Conservation (phyloP, 306 rosid genomes). For the Pterocarpus santalinus region DNA sequence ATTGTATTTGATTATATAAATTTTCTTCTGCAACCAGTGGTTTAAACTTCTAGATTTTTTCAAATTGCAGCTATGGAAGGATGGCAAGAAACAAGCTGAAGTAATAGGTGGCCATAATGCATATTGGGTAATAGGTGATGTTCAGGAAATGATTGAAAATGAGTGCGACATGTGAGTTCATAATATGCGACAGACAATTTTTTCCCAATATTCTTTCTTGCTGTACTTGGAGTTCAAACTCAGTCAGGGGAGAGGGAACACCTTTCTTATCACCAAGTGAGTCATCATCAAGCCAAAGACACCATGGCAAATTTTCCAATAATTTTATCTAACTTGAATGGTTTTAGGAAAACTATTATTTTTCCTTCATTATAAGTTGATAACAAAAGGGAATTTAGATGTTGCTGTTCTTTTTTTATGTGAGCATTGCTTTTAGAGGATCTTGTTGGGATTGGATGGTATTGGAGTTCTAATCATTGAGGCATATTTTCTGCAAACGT, state of each 20-base stretch:
- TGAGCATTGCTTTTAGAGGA: conserved; percentile 31
- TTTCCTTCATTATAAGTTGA: not conserved
- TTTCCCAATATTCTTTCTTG: not conserved
- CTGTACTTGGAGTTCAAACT: not conserved
- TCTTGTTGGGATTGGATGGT: conserved; percentile 4
- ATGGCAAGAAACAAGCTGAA: conserved; percentile 77
- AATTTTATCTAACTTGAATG: not conserved
- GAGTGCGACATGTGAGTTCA: conserved; percentile 49
- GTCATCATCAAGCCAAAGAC: not conserved
- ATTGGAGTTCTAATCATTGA: not conserved
- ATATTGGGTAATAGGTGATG: conserved; percentile 71
- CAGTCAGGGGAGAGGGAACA: not conserved
- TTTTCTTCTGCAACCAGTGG: conserved; percentile 3
- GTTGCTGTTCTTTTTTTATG: not conserved
- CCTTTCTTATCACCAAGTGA: not conserved
- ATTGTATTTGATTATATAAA: conserved; percentile 30
- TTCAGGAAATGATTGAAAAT: conserved; percentile 76
- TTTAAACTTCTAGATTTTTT: not conserved
- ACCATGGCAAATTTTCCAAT: not conserved
- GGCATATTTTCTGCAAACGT: not conserved
- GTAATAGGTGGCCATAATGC: conserved; percentile 85
- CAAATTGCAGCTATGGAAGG: conserved; percentile 81
- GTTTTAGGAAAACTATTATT: conserved; percentile 20
- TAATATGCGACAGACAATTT: conserved; percentile 6
- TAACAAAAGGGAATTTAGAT: conserved; percentile 4